These are phyloP conservation scores for Penicillium griseofulvum DNA, from an alignment of 2,329 filamentous ascomycete genomes.

Conservation along the genomic window DNA sequence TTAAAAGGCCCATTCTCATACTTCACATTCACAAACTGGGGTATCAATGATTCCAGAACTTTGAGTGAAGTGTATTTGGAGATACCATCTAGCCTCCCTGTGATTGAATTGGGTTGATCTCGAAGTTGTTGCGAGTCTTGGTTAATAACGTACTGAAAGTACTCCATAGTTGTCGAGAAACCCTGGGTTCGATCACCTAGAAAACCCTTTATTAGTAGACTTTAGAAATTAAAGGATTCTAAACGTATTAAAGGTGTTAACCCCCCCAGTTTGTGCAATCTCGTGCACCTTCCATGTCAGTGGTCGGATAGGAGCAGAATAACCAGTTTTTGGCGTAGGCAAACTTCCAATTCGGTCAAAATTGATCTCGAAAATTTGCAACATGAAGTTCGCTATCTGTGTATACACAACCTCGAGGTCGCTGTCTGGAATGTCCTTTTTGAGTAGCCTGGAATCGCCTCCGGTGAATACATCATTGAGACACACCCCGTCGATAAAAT, in stretches of 20 bases:
- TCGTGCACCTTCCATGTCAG: conserved; percentile 34
- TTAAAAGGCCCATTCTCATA: conserved; percentile 36
- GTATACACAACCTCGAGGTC: conserved; percentile 25
- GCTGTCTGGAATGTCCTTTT: conserved; percentile 26
- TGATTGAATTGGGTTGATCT: not conserved
- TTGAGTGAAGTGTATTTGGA: not conserved
- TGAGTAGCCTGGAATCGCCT: conserved; percentile 43
- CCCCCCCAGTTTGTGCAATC: conserved; percentile 30
- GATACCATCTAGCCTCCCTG: not conserved
- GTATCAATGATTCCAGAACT: conserved; percentile 16
- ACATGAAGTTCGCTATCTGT: conserved; percentile 27
- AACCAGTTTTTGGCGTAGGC: conserved; percentile 15
- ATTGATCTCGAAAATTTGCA: conserved; percentile 30
- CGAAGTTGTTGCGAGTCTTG: conserved; percentile 1
- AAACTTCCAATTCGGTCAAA: conserved; percentile 31
- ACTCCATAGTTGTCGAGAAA: not conserved
- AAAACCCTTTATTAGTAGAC: not conserved
- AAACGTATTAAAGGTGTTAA: conserved; percentile 26
- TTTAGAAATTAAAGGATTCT: not conserved
- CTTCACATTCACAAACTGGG: conserved; percentile 21
- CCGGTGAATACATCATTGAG: conserved; percentile 23
- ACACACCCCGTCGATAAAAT: conserved; percentile 26
- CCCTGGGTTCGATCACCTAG: not conserved
- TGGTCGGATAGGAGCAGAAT: conserved; percentile 18
- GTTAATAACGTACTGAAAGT: not conserved